A percentile compares a stretch with the other conserved stretches of the same genome.
phyloP scores from a whole-genome alignment of 2,329 filamentous ascomycete genomes.

The Hypoxylon sp. region DNA sequence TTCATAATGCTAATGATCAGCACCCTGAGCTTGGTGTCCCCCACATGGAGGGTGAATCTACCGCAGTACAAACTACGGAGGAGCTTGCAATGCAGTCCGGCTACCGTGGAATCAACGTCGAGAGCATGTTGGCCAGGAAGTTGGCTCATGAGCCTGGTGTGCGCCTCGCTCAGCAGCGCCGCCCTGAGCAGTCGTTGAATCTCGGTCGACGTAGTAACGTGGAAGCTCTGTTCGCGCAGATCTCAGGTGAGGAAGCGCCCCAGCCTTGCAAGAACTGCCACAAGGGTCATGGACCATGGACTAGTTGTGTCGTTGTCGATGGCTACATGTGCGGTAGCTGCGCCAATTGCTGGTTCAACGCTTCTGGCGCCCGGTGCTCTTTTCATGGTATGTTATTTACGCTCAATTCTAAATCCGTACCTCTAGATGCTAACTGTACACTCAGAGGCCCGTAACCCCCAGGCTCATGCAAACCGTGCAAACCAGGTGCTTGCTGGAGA shows the following conservation, averaged over 20 bases:
- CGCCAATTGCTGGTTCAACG: conserved; percentile 75
- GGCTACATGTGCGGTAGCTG: conserved; percentile 74
- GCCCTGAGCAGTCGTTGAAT: conserved; percentile 68
- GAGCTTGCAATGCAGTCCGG: conserved; percentile 64
- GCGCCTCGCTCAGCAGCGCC: conserved; percentile 67
- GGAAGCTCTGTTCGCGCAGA: conserved; percentile 71
- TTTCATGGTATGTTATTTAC: conserved; percentile 67
- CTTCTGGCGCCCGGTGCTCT: conserved; percentile 71
- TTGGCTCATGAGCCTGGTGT: conserved; percentile 65
- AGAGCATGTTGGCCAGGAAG: conserved; percentile 69
- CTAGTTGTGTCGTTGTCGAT: conserved; percentile 69
- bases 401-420: background rate
- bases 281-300: conserved; percentile 73
- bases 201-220: conserved; percentile 71
- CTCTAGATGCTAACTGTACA: conserved; percentile 19
- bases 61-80: conserved; percentile 59
- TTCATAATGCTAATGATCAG: conserved; percentile 52
- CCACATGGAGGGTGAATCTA: conserved; percentile 44
- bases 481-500: conserved; percentile 52
- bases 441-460: conserved; percentile 63
- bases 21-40: conserved; percentile 51
- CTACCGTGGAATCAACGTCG: conserved; percentile 63
- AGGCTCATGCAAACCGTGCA: conserved; percentile 52
- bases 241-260: conserved; percentile 65
- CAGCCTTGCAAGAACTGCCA: conserved; percentile 72